Conservation (phyloP, 2,329 filamentous ascomycete genomes). For the Clarireedia homoeocarpa region DNA sequence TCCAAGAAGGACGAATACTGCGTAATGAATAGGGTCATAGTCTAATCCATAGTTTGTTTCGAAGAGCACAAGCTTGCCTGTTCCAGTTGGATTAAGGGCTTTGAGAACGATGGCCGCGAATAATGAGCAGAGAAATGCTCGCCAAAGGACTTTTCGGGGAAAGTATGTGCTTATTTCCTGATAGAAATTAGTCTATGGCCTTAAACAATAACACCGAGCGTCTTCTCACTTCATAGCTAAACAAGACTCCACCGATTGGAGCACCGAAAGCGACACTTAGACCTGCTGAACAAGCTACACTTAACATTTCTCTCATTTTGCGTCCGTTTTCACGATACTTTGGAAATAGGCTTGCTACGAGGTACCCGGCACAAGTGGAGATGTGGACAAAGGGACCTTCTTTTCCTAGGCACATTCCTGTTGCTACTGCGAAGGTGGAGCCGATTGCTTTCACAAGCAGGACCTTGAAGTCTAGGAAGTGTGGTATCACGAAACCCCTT, state of each 20-base stretch:
- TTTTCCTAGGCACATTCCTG: slow-evolving; percentile 44
- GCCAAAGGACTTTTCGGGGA: slow-evolving; percentile 50
- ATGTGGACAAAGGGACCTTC: slow-evolving; percentile 57
- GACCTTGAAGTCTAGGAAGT: slow-evolving; percentile 47
- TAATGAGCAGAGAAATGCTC: slow-evolving; percentile 50
- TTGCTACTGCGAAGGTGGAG: slow-evolving; percentile 45
- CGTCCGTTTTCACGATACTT: slow-evolving; percentile 50
- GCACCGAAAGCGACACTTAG: slow-evolving; percentile 53
- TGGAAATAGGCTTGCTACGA: slow-evolving; percentile 33
- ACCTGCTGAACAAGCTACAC: slow-evolving; percentile 48
- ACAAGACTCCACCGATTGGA: slow-evolving; percentile 53
- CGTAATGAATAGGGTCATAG: slow-evolving; percentile 47
- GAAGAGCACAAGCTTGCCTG: slow-evolving; percentile 52
- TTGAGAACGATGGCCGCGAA: slow-evolving; percentile 47
- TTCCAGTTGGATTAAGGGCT: slow-evolving; percentile 50
- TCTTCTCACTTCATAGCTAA: slow-evolving; percentile 41
- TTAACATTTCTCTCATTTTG: slow-evolving; percentile 51
- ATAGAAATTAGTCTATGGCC: not conserved
- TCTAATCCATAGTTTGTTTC: slow-evolving; percentile 50
- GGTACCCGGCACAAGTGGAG: slow-evolving; percentile 47
- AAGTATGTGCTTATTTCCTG: slow-evolving; percentile 54
- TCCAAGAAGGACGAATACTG: slow-evolving; percentile 49
- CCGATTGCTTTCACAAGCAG: slow-evolving; percentile 50
- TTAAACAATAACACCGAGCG: not conserved
- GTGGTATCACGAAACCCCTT: slow-evolving; percentile 48